Conservation (phyloP, 2,329 filamentous ascomycete genomes). For the Arthroderma sp. region DNA sequence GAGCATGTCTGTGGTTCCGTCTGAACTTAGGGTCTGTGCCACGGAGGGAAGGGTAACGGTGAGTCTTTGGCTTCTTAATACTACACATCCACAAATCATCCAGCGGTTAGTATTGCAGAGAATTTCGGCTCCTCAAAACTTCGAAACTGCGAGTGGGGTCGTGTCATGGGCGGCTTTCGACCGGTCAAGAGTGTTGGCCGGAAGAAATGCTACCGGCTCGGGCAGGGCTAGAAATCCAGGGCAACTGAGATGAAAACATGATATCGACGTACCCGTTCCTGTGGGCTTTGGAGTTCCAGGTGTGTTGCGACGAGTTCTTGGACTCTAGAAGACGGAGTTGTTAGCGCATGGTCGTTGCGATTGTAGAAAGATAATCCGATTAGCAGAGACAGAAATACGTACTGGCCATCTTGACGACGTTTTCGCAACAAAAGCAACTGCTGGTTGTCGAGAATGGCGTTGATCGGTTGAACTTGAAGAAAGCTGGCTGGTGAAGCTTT, state of each 20-base stretch:
- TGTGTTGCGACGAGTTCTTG: conserved; percentile 99
- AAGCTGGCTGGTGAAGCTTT: conserved; percentile 5
- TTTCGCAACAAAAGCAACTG: conserved; percentile 24
- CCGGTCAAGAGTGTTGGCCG: no score
- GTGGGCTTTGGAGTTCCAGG: conserved; percentile 97
- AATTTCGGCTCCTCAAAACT: no score
- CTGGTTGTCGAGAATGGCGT: conserved; percentile 24
- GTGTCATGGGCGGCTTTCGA: no score
- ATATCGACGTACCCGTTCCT: conserved; percentile 72
- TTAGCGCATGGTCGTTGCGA: background rate
- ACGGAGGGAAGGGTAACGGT: conserved; percentile 96
- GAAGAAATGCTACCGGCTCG: no score
- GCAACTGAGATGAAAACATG: background rate
- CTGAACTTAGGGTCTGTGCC: conserved; percentile 99
- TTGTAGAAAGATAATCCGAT: background rate
- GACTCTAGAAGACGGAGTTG: conserved; percentile 53
- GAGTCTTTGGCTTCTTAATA: conserved; percentile 99
- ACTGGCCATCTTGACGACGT: conserved; percentile 36
- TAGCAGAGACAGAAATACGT: conserved; percentile 16
- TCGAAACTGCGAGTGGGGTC: no score
- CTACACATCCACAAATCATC: conserved; percentile 35
- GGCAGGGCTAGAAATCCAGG: background rate
- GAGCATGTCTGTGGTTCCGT: conserved; percentile 98
- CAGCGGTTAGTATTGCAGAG: no score
- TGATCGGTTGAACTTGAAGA: conserved; percentile 23